Evolutionary conservation across 2,329 filamentous ascomycete genomes (phyloP).

Genomic region (Verticillium dahliae): DNA sequence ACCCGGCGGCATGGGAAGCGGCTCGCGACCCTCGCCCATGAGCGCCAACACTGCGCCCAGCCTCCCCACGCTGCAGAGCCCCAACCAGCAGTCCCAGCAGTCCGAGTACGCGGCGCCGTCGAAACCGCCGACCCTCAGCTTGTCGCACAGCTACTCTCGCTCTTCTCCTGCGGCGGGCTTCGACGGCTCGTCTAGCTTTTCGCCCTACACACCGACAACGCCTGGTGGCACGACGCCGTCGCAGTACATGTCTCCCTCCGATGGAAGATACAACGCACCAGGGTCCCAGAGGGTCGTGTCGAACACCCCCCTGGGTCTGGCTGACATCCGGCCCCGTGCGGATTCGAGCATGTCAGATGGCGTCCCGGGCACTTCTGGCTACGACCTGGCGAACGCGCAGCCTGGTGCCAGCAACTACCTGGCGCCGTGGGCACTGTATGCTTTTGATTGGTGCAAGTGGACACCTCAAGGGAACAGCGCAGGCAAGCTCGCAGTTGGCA

Average conservation of each 20-base stretch:
- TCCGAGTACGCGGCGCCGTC: slow-evolving; percentile 57
- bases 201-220: slow-evolving; percentile 56
- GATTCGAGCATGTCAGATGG: slow-evolving; percentile 76
- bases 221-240: slow-evolving; percentile 35
- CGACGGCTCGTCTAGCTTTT: slow-evolving; percentile 43
- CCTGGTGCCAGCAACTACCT: slow-evolving; percentile 84
- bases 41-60: slow-evolving; percentile 37
- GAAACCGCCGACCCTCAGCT: slow-evolving; percentile 57
- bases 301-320: slow-evolving; percentile 83
- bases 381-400: slow-evolving; percentile 59
- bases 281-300: slow-evolving; percentile 58
- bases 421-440: slow-evolving; percentile 92
- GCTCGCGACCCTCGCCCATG: slow-evolving; percentile 26
- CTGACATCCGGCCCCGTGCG: slow-evolving; percentile 82
- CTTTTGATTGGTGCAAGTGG: slow-evolving; percentile 99
- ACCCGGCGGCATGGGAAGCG: slow-evolving; percentile 38
- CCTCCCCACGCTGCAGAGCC: slow-evolving; percentile 33
- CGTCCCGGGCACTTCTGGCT: slow-evolving; percentile 52
- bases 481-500: slow-evolving; percentile 90
- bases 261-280: slow-evolving; percentile 45
- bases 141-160: slow-evolving; percentile 72
- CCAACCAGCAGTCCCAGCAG: slow-evolving; percentile 33
- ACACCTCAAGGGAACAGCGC: slow-evolving; percentile 71
- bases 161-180: slow-evolving; percentile 68
- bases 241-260: slow-evolving; percentile 11